Percentiles rank a stretch among this genome's conserved stretches.
These are phyloP conservation scores for Sporopachydermia cereana DNA, from an alignment of 1,139 yeast genomes.

Conservation along the genomic window DNA sequence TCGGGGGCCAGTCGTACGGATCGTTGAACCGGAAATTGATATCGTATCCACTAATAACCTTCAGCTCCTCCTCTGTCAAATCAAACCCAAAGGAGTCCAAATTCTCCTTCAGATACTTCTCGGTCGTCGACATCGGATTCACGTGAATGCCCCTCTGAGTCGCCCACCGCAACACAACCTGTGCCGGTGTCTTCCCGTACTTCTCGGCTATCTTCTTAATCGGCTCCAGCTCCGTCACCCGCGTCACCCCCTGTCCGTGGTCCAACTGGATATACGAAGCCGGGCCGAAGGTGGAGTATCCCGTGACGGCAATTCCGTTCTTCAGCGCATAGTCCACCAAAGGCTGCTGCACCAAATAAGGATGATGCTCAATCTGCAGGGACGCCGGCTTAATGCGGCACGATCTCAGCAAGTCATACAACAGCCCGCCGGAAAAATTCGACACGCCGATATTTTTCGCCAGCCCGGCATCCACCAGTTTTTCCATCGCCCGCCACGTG, in stretches of 20 bases:
- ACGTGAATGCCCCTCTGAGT: slow-evolving; percentile 62
- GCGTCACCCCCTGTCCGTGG: background rate
- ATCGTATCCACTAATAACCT: slow-evolving; percentile 41
- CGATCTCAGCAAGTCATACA: slow-evolving; percentile 32
- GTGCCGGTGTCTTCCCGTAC: slow-evolving; percentile 42
- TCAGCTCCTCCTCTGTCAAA: slow-evolving; percentile 41
- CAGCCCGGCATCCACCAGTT: slow-evolving; percentile 35
- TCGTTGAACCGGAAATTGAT: slow-evolving; percentile 59
- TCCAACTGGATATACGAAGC: slow-evolving; percentile 58
- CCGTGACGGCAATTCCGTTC: slow-evolving; percentile 49
- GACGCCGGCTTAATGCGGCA: slow-evolving; percentile 34
- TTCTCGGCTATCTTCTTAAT: slow-evolving; percentile 41
- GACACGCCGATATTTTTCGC: slow-evolving; percentile 40
- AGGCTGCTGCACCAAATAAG: slow-evolving; percentile 37
- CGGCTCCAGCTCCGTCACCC: slow-evolving; percentile 18
- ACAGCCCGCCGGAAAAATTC: slow-evolving; percentile 38
- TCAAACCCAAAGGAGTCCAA: slow-evolving; percentile 42
- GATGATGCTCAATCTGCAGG: slow-evolving; percentile 41
- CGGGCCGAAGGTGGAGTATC: slow-evolving; percentile 71
- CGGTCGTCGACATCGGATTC: slow-evolving; percentile 63
- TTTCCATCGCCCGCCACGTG: slow-evolving; percentile 60
- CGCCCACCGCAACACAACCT: slow-evolving; percentile 71
- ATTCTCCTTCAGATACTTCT: slow-evolving; percentile 47
- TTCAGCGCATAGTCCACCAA: slow-evolving; percentile 43
- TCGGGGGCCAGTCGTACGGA: slow-evolving; percentile 51